Conservation (phyloP, 2,329 filamentous ascomycete species). For the Cladophialophora yegresii region DNA sequence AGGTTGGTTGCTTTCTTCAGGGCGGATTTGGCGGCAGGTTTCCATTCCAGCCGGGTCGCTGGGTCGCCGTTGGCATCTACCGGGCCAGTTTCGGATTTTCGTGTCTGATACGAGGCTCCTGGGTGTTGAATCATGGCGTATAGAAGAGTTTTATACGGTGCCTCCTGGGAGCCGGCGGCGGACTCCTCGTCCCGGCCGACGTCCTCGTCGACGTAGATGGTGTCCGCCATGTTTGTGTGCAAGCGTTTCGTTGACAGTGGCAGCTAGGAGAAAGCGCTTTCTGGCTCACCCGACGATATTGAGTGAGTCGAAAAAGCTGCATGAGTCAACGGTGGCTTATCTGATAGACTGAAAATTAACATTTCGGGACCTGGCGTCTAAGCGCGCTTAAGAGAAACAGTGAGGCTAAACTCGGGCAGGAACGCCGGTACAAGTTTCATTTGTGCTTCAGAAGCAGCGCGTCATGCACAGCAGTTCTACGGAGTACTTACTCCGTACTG, state of each 20-base stretch:
- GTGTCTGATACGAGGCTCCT: constrained; percentile 65
- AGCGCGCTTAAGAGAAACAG: constrained; percentile 6
- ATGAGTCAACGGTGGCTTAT: constrained; percentile 17
- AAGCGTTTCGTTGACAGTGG: neutral
- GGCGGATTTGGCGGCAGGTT: constrained; percentile 78
- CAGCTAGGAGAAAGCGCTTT: neutral
- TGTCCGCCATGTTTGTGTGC: constrained; percentile 41
- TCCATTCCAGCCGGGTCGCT: constrained; percentile 69
- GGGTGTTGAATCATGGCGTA: constrained; percentile 74
- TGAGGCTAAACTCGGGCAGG: constrained; percentile 9
- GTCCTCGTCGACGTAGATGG: constrained; percentile 78
- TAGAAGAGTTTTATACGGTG: constrained; percentile 79
- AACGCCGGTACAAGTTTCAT: neutral
- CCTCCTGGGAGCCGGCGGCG: constrained; percentile 67
- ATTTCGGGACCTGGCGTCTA: constrained; percentile 8
- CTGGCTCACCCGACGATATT: neutral
- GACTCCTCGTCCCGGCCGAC: constrained; percentile 69
- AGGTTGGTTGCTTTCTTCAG: constrained; percentile 80
- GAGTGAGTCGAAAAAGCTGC: constrained; percentile 7
- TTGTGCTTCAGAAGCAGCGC: neutral
- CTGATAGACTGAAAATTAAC: constrained; percentile 12
- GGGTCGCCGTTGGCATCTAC: constrained; percentile 65
- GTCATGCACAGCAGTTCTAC: neutral
- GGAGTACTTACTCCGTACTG: no score
- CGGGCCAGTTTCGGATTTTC: constrained; percentile 66